phyloP scores from a whole-genome alignment of 2,329 filamentous ascomycete species.

The Hypocrella siamensis region DNA sequence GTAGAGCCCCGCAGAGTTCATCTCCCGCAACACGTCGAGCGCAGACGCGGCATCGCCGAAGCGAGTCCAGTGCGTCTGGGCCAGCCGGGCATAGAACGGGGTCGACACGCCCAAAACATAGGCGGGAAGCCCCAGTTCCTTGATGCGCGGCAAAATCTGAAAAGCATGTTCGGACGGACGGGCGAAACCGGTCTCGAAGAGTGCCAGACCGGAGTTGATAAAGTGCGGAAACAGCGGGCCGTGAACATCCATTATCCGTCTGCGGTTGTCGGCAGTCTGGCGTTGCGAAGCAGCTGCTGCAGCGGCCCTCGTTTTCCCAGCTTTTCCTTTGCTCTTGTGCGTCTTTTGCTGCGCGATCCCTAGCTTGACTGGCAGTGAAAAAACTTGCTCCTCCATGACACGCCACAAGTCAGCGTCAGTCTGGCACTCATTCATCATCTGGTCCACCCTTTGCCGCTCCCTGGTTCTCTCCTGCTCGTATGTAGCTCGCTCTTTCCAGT shows the following conservation, averaged over 20 bases:
- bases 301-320: constrained; percentile 4
- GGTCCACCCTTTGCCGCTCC: constrained; percentile 37
- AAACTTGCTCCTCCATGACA: constrained; percentile 50
- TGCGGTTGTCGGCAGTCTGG: constrained; percentile 7
- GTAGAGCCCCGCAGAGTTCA: constrained; percentile 46
- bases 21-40: constrained; percentile 44
- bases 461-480: constrained; percentile 22
- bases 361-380: constrained; percentile 40
- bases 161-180: constrained; percentile 43
- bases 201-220: constrained; percentile 38
- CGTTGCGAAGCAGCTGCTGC: constrained; percentile 2
- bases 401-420: constrained; percentile 53
- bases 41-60: constrained; percentile 41
- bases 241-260: constrained; percentile 36
- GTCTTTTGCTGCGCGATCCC: constrained; percentile 22
- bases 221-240: constrained; percentile 50
- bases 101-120: constrained; percentile 59
- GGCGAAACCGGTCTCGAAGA: constrained; percentile 40
- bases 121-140: constrained; percentile 50
- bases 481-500: constrained; percentile 16
- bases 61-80: constrained; percentile 44
- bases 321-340: constrained; percentile 1
- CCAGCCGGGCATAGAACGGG: constrained; percentile 51
- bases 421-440: constrained; percentile 34
- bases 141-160: constrained; percentile 49